phyloP scores from a whole-genome alignment of 139 green algal species.

The Micromonas commoda region DNA sequence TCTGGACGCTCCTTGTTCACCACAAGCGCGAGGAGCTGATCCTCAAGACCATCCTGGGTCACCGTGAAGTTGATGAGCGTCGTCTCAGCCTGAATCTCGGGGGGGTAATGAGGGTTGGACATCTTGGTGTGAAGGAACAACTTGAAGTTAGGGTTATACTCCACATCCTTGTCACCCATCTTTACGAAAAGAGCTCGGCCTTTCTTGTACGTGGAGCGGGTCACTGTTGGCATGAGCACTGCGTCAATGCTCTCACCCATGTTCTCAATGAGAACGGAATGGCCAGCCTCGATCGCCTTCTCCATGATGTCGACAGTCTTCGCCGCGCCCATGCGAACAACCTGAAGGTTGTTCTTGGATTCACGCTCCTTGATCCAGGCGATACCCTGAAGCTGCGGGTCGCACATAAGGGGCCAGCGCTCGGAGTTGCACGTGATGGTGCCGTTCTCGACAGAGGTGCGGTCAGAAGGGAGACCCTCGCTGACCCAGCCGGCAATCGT shows the following conservation, averaged over 20 bases:
- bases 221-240: constrained; percentile 76
- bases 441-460: constrained; percentile 67
- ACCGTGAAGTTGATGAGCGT: constrained; percentile 85
- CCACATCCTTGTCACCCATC: constrained; percentile 70
- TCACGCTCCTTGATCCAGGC: constrained; percentile 80
- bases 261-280: constrained; percentile 76
- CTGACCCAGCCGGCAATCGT: constrained; percentile 62
- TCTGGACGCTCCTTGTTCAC: constrained; percentile 83
- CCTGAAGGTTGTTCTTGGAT: constrained; percentile 67
- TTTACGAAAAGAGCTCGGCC: constrained; percentile 72
- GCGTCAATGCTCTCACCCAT: constrained; percentile 79
- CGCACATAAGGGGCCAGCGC: constrained; percentile 75
- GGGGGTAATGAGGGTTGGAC: constrained; percentile 77
- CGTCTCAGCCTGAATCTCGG: constrained; percentile 79
- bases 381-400: constrained; percentile 80
- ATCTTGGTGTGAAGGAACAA: constrained; percentile 86
- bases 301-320: constrained; percentile 67
- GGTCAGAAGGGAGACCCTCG: constrained; percentile 67
- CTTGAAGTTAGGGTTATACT: constrained; percentile 80
- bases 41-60: constrained; percentile 70
- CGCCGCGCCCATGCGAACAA: constrained; percentile 67
- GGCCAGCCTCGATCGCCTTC: constrained; percentile 67
- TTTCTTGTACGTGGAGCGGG: constrained; percentile 76
- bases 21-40: constrained; percentile 78
- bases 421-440: constrained; percentile 72